Evolutionary conservation across 1,284 basidiomycete species (phyloP).

Genomic region (Ceratobasidium sp.): DNA sequence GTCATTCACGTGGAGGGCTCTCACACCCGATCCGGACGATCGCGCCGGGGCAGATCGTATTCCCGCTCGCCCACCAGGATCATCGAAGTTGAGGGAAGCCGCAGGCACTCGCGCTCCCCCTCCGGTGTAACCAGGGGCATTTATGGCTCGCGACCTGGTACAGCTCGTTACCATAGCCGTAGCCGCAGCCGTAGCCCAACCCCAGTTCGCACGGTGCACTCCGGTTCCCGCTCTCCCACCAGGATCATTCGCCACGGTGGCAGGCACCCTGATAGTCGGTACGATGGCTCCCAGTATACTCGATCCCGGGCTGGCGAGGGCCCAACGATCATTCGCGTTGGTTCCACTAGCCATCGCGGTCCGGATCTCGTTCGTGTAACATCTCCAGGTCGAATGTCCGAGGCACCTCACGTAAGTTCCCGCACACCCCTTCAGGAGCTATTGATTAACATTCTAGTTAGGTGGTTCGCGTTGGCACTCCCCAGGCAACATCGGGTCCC

Average conservation of each 20-base stretch:
- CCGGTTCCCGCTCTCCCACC: conserved; percentile 28
- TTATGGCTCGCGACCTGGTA: conserved; percentile 20
- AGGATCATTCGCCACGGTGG: conserved; percentile 22
- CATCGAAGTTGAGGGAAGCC: not conserved
- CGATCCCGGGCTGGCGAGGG: conserved; percentile 26
- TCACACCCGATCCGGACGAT: not conserved
- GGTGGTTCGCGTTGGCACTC: conserved; percentile 43
- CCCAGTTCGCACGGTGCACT: conserved; percentile 9
- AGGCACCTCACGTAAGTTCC: conserved; percentile 31
- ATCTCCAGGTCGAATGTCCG: conserved; percentile 13
- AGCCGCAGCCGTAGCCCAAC: conserved; percentile 27
- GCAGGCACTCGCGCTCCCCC: not conserved
- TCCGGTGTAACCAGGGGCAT: not conserved
- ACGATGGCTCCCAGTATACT: conserved; percentile 32
- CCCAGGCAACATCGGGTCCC: conserved; percentile 6
- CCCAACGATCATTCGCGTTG: conserved; percentile 33
- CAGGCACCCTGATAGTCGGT: conserved; percentile 11
- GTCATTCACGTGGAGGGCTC: conserved; percentile 7
- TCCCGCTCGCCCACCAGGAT: not conserved
- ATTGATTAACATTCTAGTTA: not conserved
- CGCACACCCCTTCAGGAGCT: not conserved
- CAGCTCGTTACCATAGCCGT: not conserved
- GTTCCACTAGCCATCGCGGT: conserved; percentile 22
- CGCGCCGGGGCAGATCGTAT: not conserved
- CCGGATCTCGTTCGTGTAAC: conserved; percentile 38